These are phyloP conservation scores for Ampelocalamus luodianensis DNA, from an alignment of 176 grass and related monocot genomes.

Conservation along the genomic window DNA sequence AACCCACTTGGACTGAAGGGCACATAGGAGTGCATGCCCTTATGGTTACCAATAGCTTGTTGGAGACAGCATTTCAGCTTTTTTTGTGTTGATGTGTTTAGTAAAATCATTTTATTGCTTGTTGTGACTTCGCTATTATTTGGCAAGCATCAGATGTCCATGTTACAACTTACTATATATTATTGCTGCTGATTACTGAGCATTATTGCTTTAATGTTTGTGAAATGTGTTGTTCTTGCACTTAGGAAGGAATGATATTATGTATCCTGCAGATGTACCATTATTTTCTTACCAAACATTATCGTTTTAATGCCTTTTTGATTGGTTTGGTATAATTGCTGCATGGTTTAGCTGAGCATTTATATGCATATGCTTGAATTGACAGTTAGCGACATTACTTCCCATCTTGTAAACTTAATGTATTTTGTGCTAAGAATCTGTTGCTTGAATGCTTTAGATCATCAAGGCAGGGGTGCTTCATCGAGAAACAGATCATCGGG, in stretches of 20 bases:
- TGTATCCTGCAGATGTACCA: not conserved
- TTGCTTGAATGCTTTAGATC: conserved; percentile 47
- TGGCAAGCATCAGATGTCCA: not conserved
- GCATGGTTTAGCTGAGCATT: conserved; percentile 6
- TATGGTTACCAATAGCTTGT: not conserved
- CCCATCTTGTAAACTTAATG: not conserved
- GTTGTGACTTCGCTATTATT: conserved; percentile 13
- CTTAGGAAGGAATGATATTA: not conserved
- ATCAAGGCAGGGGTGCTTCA: conserved; percentile 42
- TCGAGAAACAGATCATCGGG: conserved; percentile 51
- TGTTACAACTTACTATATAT: conserved; percentile 2
- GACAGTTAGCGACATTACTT: not conserved
- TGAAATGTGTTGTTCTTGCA: conserved; percentile 29
- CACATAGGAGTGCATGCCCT: not conserved
- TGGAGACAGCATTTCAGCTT: not conserved
- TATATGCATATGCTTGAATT: not conserved
- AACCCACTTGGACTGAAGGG: not conserved
- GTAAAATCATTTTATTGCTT: conserved; percentile 1
- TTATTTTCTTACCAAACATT: conserved; percentile 2
- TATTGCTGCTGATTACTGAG: not conserved
- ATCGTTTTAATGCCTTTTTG: conserved; percentile 1
- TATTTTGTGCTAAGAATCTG: conserved; percentile 42
- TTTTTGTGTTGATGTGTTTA: not conserved
- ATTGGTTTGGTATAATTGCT: not conserved
- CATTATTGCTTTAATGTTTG: not conserved